phyloP scores from a whole-genome alignment of 2,329 filamentous ascomycete species.

The Diaporthe batatas region DNA sequence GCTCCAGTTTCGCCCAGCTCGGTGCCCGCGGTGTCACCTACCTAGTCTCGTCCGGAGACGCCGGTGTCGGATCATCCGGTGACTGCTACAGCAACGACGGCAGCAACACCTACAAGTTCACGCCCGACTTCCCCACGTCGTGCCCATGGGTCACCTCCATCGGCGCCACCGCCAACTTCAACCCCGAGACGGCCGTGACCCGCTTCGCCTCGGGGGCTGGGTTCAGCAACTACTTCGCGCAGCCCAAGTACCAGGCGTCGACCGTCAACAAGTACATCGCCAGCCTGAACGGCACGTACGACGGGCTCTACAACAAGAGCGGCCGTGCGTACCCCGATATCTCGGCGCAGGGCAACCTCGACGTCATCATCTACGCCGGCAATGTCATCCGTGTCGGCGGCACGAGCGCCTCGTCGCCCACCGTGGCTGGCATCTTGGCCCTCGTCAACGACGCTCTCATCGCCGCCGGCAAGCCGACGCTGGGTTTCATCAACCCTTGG shows the following conservation, averaged over 20 bases:
- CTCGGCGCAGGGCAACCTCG: conserved; percentile 57
- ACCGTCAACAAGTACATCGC: conserved; percentile 60
- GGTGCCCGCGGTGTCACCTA: conserved; percentile 74
- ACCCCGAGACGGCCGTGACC: conserved; percentile 45
- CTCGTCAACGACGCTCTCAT: conserved; percentile 64
- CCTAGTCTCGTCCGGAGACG: conserved; percentile 72
- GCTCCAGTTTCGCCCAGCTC: conserved; percentile 72
- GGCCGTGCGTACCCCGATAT: conserved; percentile 65
- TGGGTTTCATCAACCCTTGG: conserved; percentile 65
- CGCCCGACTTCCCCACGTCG: conserved; percentile 73
- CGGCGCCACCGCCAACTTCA: conserved; percentile 65
- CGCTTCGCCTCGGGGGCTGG: conserved; percentile 50
- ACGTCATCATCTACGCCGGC: conserved; percentile 52
- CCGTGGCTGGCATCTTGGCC: conserved; percentile 61
- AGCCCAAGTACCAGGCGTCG: conserved; percentile 53
- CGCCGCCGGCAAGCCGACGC: conserved; percentile 57
- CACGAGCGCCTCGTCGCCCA: conserved; percentile 64
- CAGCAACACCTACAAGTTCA: conserved; percentile 64
- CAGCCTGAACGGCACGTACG: conserved; percentile 55
- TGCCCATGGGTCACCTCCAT: conserved; percentile 79
- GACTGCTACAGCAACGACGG: conserved; percentile 71
- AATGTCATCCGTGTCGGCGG: conserved; percentile 57
- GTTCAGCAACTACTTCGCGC: conserved; percentile 51
- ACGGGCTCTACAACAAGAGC: conserved; percentile 58
- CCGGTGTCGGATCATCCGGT: conserved; percentile 63